Evolutionary conservation across 345 rosid species (phyloP).

Genomic region (Sonneratia caseolaris): DNA sequence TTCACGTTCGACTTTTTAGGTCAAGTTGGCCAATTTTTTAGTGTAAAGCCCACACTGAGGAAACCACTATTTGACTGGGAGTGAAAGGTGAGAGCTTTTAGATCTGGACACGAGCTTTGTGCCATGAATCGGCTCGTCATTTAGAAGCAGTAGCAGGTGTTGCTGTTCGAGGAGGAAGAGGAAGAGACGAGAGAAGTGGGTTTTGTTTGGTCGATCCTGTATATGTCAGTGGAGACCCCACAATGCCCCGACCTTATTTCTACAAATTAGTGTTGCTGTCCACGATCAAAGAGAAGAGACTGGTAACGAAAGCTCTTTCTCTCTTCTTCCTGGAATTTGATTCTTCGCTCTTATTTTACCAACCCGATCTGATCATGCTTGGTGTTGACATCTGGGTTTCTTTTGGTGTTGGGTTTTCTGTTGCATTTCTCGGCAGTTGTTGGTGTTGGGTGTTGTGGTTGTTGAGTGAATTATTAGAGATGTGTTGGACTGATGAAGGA

Average conservation of each 20-base stretch:
- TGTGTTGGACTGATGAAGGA: background rate
- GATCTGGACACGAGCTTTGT: slow-evolving; percentile 6
- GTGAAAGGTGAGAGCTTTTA: slow-evolving; percentile 4
- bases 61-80: slow-evolving; percentile 14
- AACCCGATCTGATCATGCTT: background rate
- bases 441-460: background rate
- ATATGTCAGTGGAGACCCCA: slow-evolving; percentile 1
- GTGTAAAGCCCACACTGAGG: background rate
- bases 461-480: background rate
- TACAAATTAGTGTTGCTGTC: slow-evolving; percentile 19
- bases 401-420: background rate
- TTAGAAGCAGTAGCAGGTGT: background rate
- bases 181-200: background rate
- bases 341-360: background rate
- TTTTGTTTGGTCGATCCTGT: slow-evolving; percentile 3
- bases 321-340: background rate
- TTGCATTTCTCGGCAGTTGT: too few relatives aligned
- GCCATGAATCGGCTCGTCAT: background rate
- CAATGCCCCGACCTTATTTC: slow-evolving; percentile 22
- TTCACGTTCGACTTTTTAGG: slow-evolving; percentile 6
- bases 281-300: slow-evolving; percentile 15
- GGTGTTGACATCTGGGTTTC: slow-evolving; percentile 1
- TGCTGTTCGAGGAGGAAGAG: background rate
- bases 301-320: slow-evolving; percentile 9
- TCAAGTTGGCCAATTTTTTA: slow-evolving; percentile 14